Evolutionary conservation across 2,329 filamentous ascomycete species (phyloP), one percentile per base, ranked within the genome.

Genomic region (Fusarium paranaense): DNA sequence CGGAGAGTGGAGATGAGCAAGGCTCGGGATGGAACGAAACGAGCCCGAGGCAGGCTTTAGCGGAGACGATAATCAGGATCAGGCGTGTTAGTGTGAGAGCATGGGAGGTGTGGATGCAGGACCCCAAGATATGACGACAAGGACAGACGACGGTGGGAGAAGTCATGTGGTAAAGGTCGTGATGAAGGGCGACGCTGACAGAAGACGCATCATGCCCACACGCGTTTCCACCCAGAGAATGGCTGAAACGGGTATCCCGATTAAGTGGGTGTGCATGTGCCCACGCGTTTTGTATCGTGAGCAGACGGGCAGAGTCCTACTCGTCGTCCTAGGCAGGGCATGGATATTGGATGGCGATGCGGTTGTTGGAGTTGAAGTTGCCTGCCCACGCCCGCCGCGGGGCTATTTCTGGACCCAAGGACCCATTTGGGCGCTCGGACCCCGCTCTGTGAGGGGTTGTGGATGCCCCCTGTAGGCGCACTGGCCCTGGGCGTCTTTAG

Each of bases 81-180:
- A 71, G 60, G 64, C 64, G 64, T 60, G 65, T 63, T 60, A 62
- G 32, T 62, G 72, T 40, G 40, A 47, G 38, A 33, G 40, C 33
- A 54, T 52, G 52, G 52, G 60, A 70, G 40, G 66, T 65, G 67
- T 72, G 59, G 33, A 38, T 61, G 59, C 35, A 63, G 37, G 22
- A 62, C 38, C 60, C 54, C 33, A 59, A 64, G 66, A 74, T 74
- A 72, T 66, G 64, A 69, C 20, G 62, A 62, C 47, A 47, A 40
- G 27, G 32, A 22, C 58, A 61, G 64, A 69, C 64, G 71, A 62
- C 47, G 38, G 62, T 60, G 35, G 66, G 45, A 25, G 37, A 72
- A 69, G 72, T 75, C 72, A 75, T 75, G 72, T 75, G 72, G 72
- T 61, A 73, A 74, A 75, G 69, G 70, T 68, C 66, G 72, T 75